Evolutionary conservation across 768 basidiomycete species (phyloP), one percentile per base, ranked within the genome.

Genomic region (Strobilomyces confusus): DNA sequence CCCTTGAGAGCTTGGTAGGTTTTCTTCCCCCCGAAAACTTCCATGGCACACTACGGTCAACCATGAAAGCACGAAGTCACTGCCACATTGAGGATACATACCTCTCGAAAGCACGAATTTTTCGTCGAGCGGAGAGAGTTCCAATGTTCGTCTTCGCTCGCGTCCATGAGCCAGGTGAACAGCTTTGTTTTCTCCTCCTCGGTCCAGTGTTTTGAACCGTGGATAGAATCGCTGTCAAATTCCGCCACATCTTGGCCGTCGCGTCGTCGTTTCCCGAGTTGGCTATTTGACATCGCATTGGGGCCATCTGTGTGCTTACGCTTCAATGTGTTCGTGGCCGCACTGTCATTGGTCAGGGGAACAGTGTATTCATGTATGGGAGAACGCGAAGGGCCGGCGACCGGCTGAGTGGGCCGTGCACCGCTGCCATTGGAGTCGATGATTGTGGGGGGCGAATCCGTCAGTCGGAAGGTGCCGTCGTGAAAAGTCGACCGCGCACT

Each of bases 1-100:
- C 88, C 87, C 71, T 91, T 91, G 51, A 91, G 77, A 1, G 88
- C 88, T 63, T 89, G 87, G 57, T 89, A 90, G 14, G 87, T 87
- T 68, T 91, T 91, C 69, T 87, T 86, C 48, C 80, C 78, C 4
- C 77, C 82, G 58, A 89, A 91, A 8, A 90, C 82, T 51, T 87
- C 80, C 23, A 70, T 55, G 0, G 88, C 83, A 61, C 87, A 89
- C 88, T 91, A 60, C 37, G 29, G 4, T 43, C 22, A 9, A 42
- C 23, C 9, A 20, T 67, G 49, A 56, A 51, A 20, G 12, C 48
- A 37, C 5, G 15, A 12, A 29, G n/a, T 6, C 2, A 22, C 32
- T 17, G 32, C 22, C 8, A 49, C 19, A 14, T 9, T 17, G 36
- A 6, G 3, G 7, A 47, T 37, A 63, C 70, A 19, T 53, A 87